Evolutionary conservation across 768 basidiomycete genomes (phyloP).

Genomic region (Fistulinella prunicolor): DNA sequence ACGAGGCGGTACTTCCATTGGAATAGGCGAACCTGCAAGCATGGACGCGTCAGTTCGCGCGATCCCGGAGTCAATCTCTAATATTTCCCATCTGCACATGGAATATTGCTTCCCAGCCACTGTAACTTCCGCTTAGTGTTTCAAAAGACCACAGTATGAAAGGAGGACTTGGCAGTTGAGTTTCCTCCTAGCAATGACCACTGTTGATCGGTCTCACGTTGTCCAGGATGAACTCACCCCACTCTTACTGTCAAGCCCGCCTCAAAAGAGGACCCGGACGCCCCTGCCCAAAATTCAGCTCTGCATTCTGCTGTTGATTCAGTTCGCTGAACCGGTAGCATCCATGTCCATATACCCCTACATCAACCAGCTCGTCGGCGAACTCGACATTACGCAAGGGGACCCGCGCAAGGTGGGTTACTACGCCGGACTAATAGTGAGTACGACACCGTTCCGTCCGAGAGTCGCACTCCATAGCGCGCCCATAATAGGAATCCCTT

Average conservation of each 20-base stretch:
- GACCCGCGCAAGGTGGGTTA: slow-evolving; percentile 44
- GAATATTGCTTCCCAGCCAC: background rate
- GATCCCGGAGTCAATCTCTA: background rate
- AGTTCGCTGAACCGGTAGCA: slow-evolving; percentile 34
- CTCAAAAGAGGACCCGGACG: slow-evolving; percentile 13
- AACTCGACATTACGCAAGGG: slow-evolving; percentile 25
- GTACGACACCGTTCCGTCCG: background rate
- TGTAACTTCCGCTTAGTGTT: background rate
- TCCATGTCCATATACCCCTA: slow-evolving; percentile 46
- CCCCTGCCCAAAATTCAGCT: slow-evolving; percentile 41
- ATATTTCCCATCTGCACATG: background rate
- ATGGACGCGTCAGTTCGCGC: background rate
- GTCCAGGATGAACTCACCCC: slow-evolving; percentile 14
- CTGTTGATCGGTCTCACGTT: background rate
- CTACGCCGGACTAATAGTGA: slow-evolving; percentile 69
- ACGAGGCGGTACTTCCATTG: no score
- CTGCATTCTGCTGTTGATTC: slow-evolving; percentile 35
- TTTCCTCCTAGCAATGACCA: slow-evolving; percentile 1
- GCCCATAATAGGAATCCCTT: slow-evolving; percentile 55
- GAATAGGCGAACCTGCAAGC: background rate
- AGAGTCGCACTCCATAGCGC: background rate
- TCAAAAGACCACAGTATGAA: background rate
- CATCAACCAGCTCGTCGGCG: slow-evolving; percentile 42
- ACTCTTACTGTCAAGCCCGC: background rate
- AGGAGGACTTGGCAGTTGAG: no score